These are phyloP conservation scores for Nakataea oryzae DNA, from an alignment of 2,329 filamentous ascomycete species.

Conservation along the genomic window DNA sequence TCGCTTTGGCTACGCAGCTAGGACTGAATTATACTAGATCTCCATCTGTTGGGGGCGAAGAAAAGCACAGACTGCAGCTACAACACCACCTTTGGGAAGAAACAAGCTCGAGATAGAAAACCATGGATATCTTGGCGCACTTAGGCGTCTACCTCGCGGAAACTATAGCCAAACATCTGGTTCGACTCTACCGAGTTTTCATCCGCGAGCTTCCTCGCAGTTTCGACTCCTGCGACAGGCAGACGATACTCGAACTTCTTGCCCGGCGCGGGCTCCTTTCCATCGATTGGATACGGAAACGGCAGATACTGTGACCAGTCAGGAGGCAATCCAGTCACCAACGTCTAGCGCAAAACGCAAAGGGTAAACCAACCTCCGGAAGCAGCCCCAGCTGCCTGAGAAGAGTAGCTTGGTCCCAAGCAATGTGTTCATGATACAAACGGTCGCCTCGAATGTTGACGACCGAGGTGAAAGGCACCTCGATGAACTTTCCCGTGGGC, in stretches of 20 bases:
- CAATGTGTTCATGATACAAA: conserved; percentile 60
- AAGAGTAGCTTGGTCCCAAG: conserved; percentile 57
- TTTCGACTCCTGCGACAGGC: conserved; percentile 49
- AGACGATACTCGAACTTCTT: conserved; percentile 43
- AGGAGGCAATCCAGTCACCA: background rate
- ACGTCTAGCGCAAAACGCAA: background rate
- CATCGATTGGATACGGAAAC: conserved; percentile 44
- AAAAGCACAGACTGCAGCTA: no score
- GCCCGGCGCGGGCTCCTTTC: conserved; percentile 17
- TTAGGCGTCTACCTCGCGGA: conserved; percentile 11
- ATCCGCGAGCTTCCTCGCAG: conserved; percentile 34
- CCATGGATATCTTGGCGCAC: background rate
- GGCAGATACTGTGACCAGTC: conserved; percentile 45
- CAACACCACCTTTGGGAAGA: no score
- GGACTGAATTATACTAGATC: no score
- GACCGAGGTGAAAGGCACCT: conserved; percentile 53
- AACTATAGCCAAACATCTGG: conserved; percentile 32
- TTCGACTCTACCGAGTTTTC: conserved; percentile 44
- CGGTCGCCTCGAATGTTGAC: conserved; percentile 60
- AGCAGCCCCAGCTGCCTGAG: conserved; percentile 52
- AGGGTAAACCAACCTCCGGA: conserved; percentile 29
- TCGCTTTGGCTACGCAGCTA: no score
- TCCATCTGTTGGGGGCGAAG: no score
- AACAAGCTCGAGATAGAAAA: no score
- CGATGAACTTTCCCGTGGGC: conserved; percentile 40